Conservation (phyloP, 78 protist genomes). For the Chrysochromulina parva region DNA sequence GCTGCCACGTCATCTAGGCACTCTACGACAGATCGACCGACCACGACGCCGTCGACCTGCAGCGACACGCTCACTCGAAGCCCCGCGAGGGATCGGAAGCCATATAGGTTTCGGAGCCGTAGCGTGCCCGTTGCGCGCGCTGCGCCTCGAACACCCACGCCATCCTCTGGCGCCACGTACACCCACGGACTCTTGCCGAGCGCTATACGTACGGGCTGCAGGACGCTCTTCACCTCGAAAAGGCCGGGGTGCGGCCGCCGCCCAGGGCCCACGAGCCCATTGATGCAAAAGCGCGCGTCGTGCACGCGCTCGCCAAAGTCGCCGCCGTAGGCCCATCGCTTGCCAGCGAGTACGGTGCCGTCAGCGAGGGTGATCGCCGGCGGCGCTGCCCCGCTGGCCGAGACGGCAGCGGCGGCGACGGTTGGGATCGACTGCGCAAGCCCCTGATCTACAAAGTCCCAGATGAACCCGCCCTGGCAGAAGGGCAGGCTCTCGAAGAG, state of each 20-base stretch:
- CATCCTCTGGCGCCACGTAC: neutral
- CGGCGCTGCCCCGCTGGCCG: neutral
- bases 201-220: conserved; percentile 25
- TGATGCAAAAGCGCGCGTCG: conserved; percentile 45
- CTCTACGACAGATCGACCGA: neutral
- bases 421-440: neutral
- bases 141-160: neutral
- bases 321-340: conserved; percentile 49
- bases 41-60: neutral
- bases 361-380: neutral
- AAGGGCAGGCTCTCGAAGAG: neutral
- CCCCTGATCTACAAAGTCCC: conserved; percentile 58
- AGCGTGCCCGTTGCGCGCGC: neutral
- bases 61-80: neutral
- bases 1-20: too few species aligned
- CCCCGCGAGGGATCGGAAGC: neutral
- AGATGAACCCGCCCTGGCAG: conserved; percentile 50
- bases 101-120: neutral
- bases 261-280: conserved; percentile 44
- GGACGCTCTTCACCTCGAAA: conserved; percentile 19
- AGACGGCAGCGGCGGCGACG: neutral
- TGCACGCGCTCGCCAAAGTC: neutral
- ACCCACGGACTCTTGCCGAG: conserved; percentile 31
- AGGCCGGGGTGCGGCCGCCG: conserved; percentile 36
- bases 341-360: neutral